Base-by-base conservation (phyloP, 768 basidiomycete species). In the Cystobasidiopsis lactophilus region DNA sequence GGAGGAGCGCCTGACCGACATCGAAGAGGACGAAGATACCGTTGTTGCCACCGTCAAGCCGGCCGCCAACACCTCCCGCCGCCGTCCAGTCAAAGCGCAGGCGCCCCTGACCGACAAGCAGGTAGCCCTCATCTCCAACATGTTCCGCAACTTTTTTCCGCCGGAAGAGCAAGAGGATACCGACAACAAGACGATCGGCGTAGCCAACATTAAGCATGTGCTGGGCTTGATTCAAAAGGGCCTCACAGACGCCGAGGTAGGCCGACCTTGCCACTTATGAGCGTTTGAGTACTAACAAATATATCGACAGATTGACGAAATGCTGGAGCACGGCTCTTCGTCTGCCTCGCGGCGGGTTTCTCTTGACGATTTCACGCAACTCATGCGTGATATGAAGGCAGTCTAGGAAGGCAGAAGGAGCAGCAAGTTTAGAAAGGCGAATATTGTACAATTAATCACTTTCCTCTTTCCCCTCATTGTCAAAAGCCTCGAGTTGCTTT, bases 131-230 rank as follows among this genome's bases (percentile, higher is more conserved):
- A 57, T 56, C 24, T 33, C 40, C 13, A 52, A 53, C 19, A 50
- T 59, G 50, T 61, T 61, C 41, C 56, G 57, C 29, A 52, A 58
- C 35, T 61, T 61, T 51, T 61, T 61, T 43, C 49, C 44, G 3
- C 38, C 37, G 3, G 55, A 51, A 24, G 41, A 51, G 11, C 54
- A 55, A 40, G 5, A 29, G 7, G 26, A 26, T 33, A 53, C 37
- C 18, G 24, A 51, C 18, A 27, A 46, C 43, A 50, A 49, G 7
- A 9, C 29, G 19, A 55, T 62, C 21, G 53, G 57, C 19, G 10
- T 62, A 41, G 45, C 53, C 10, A 59, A 62, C 40, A 39, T 62
- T 10, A 52, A 56, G 27, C 40, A 58, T 26, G 61, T 56, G 10
- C 45, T 51, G 1, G 41, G 57, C 21, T 50, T 60, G 16, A 37